Evolutionary conservation across 2,329 filamentous ascomycete genomes (phyloP).

Genomic region (Fusarium begoniae): DNA sequence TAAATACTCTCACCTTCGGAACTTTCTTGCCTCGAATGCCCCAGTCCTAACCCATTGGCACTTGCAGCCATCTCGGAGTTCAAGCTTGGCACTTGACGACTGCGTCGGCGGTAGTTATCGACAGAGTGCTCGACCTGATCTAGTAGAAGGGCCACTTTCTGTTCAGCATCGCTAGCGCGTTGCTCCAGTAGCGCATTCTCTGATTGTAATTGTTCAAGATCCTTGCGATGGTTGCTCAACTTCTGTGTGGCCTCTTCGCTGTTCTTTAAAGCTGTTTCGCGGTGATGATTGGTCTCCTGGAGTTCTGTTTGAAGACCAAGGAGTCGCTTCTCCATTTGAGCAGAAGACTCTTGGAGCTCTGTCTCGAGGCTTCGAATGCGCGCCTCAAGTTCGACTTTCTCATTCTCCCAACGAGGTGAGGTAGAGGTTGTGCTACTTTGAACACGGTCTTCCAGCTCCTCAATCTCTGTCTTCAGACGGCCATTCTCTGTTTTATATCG

Average conservation of each 20-base stretch:
- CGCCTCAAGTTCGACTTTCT: constrained; percentile 72
- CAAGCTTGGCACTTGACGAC: constrained; percentile 64
- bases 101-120: constrained; percentile 89
- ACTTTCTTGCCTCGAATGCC: constrained; percentile 63
- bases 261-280: constrained; percentile 69
- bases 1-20: constrained; percentile 72
- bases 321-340: constrained; percentile 77
- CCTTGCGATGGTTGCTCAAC: constrained; percentile 67
- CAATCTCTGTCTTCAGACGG: constrained; percentile 84
- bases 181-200: constrained; percentile 85
- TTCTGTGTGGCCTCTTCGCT: constrained; percentile 65
- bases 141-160: constrained; percentile 89
- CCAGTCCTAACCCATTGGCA: constrained; percentile 50
- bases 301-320: constrained; percentile 75
- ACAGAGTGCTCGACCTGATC: constrained; percentile 95
- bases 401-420: constrained; percentile 75
- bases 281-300: constrained; percentile 69
- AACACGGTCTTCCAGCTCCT: constrained; percentile 67
- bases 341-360: constrained; percentile 72
- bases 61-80: constrained; percentile 54
- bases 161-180: constrained; percentile 88
- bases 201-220: constrained; percentile 82
- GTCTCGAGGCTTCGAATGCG: constrained; percentile 76
- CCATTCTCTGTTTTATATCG: constrained; percentile 89
- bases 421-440: constrained; percentile 52